Conservation (phyloP, 257 asterid genomes). For the Nicotiana otophora region DNA sequence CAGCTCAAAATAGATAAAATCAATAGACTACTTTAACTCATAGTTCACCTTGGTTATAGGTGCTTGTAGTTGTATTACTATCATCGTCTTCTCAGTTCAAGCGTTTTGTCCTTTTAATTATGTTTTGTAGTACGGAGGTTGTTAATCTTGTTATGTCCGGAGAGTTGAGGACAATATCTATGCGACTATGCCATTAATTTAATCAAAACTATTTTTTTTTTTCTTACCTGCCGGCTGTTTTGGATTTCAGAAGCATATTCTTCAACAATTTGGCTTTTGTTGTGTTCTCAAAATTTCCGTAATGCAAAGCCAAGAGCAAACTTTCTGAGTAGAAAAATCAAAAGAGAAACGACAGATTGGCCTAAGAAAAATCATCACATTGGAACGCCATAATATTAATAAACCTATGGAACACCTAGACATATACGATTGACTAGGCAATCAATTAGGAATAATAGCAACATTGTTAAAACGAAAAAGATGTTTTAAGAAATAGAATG, state of each 20-base stretch:
- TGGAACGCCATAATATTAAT: not conserved
- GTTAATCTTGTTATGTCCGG: not conserved
- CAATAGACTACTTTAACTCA: not conserved
- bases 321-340: not conserved
- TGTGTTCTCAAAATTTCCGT: not conserved
- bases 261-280: not conserved
- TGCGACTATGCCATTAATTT: not conserved
- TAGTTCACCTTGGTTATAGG: not conserved
- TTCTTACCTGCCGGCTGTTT: not conserved
- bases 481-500: not conserved
- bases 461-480: not conserved
- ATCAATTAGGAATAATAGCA: not conserved
- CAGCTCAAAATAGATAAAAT: slow-evolving; percentile 10
- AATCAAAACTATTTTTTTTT: not conserved
- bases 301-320: not conserved
- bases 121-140: not conserved
- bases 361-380: not conserved
- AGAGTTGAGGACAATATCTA: not conserved
- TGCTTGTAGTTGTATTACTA: not conserved
- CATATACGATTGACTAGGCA: not conserved
- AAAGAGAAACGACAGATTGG: not conserved
- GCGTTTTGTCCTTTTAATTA: not conserved
- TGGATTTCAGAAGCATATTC: not conserved
- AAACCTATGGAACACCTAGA: not conserved
- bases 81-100: not conserved